These are phyloP conservation scores for Globisporangium viniferum DNA, from an alignment of 352 stramenopile species.

Conservation along the genomic window DNA sequence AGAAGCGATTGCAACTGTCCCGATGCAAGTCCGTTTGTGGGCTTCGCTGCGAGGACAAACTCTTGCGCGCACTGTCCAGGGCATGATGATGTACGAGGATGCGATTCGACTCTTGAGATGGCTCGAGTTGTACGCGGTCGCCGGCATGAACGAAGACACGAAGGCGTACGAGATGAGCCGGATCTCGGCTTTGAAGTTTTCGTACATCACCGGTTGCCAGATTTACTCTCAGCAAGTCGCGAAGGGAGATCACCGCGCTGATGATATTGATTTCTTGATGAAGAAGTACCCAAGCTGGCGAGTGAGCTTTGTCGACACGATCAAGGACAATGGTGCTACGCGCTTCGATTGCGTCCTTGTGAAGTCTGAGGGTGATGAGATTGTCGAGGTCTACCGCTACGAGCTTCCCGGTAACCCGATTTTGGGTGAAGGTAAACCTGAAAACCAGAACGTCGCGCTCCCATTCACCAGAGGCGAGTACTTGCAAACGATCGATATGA, in stretches of 20 bases:
- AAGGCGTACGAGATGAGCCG: slow-evolving; percentile 83
- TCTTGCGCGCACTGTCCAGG: slow-evolving; percentile 81
- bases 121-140: slow-evolving; percentile 74
- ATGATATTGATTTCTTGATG: slow-evolving; percentile 89
- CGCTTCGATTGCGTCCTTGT: slow-evolving; percentile 79
- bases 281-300: slow-evolving; percentile 87
- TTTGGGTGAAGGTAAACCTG: slow-evolving; percentile 82
- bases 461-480: slow-evolving; percentile 86
- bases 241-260: slow-evolving; percentile 71
- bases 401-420: slow-evolving; percentile 87
- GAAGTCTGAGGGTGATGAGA: slow-evolving; percentile 74
- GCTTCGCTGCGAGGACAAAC: slow-evolving; percentile 84
- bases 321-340: slow-evolving; percentile 33
- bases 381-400: slow-evolving; percentile 88
- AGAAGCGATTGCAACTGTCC: slow-evolving; percentile 59
- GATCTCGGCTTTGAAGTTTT: slow-evolving; percentile 86
- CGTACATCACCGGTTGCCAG: slow-evolving; percentile 86
- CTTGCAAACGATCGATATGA: slow-evolving; percentile 90
- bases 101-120: slow-evolving; percentile 80
- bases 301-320: slow-evolving; percentile 85
- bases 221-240: slow-evolving; percentile 83
- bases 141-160: slow-evolving; percentile 53
- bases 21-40: slow-evolving; percentile 81
- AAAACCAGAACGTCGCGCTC: slow-evolving; percentile 88
- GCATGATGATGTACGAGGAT: slow-evolving; percentile 90